These are phyloP conservation scores for Linanthus parryae DNA, from an alignment of 148 eudicot genomes.

Conservation along the genomic window DNA sequence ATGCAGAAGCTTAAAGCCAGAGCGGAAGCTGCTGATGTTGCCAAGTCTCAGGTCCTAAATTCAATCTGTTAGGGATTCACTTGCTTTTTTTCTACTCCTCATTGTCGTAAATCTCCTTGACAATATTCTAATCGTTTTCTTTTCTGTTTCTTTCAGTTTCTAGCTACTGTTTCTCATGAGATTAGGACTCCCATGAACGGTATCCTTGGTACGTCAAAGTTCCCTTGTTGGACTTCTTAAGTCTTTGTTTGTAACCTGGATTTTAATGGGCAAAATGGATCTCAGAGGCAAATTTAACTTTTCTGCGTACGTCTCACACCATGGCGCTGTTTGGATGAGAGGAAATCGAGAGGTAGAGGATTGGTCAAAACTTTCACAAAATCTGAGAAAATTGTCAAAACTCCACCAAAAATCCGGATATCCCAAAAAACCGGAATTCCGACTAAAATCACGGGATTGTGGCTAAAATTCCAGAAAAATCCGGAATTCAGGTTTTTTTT, in stretches of 20 bases:
- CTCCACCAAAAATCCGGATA: too few relatives aligned
- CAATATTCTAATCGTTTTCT: background rate
- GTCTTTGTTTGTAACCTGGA: background rate
- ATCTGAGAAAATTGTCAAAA: too few relatives aligned
- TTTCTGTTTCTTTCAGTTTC: conserved; percentile 36
- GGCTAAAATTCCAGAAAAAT: too few relatives aligned
- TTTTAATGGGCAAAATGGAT: too few relatives aligned
- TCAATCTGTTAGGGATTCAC: background rate
- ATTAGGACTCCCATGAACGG: conserved; percentile 82
- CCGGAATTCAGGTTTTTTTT: too few relatives aligned
- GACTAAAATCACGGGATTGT: too few relatives aligned
- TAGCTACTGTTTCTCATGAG: conserved; percentile 77
- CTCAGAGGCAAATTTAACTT: too few relatives aligned
- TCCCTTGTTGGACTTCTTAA: background rate
- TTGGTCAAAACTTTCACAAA: too few relatives aligned
- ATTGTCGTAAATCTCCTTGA: background rate
- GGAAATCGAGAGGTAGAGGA: too few relatives aligned
- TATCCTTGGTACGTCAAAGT: conserved; percentile 40
- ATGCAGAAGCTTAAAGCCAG: conserved; percentile 51
- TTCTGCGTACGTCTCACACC: too few relatives aligned
- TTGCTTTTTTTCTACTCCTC: background rate
- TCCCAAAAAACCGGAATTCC: too few relatives aligned
- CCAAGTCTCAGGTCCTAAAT: conserved; percentile 58
- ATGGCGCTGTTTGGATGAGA: too few relatives aligned
- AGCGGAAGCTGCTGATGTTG: conserved; percentile 77